Conservation (phyloP, 116 monocot genomes). For the Phalaenopsis hybrid region DNA sequence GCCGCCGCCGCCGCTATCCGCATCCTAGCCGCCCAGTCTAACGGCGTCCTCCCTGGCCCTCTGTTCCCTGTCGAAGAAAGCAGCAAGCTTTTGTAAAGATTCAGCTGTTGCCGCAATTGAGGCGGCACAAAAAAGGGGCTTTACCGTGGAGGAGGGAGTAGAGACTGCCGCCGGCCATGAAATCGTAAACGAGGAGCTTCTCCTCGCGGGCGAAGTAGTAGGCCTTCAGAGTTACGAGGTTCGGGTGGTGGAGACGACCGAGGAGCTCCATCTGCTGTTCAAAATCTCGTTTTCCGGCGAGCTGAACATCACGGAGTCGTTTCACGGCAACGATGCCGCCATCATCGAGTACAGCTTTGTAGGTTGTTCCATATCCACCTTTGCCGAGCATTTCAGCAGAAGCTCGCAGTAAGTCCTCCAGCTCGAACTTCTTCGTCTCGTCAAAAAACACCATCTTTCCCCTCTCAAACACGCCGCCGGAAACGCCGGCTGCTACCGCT, state of each 20-base stretch:
- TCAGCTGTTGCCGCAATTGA: not conserved
- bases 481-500: conserved; percentile 1
- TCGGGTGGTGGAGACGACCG: conserved; percentile 56
- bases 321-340: conserved; percentile 74
- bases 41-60: conserved; percentile 70
- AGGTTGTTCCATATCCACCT: conserved; percentile 80
- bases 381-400: conserved; percentile 89
- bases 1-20: conserved; percentile 53
- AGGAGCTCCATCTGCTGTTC: conserved; percentile 63
- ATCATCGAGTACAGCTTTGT: conserved; percentile 79
- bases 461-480: too few species aligned
- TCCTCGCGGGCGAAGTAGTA: conserved; percentile 83
- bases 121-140: not conserved
- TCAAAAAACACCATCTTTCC: conserved; percentile 77
- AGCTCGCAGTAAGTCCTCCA: conserved; percentile 75
- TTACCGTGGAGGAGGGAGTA: conserved; percentile 77
- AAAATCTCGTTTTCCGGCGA: conserved; percentile 53
- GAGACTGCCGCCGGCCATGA: conserved; percentile 83
- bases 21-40: conserved; percentile 69
- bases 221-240: conserved; percentile 63
- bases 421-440: conserved; percentile 56
- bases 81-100: not conserved
- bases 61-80: conserved; percentile 50
- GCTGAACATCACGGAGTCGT: conserved; percentile 41
- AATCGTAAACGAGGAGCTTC: conserved; percentile 92